A percentile compares a stretch with the other conserved stretches of the same genome.
phyloP scores from a whole-genome alignment of 192 early-diverging fungal genomes.

The Mortierella alpina region DNA sequence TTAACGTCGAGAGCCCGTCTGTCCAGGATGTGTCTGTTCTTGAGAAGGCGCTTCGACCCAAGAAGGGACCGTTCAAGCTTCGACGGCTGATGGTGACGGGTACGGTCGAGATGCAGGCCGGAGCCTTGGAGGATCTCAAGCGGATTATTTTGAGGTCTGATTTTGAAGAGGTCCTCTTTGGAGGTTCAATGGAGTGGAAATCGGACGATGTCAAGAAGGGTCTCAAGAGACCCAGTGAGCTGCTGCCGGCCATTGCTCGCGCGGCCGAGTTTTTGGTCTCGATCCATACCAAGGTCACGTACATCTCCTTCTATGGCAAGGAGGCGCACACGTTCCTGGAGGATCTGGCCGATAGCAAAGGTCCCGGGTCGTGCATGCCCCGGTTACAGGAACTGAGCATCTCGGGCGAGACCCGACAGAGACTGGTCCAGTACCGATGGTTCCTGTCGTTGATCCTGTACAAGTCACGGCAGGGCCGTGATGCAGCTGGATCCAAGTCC shows the following conservation, averaged over 20 bases:
- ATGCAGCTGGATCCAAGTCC: no score
- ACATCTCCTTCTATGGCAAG: no score
- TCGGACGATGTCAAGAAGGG: background rate
- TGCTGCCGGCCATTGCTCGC: background rate
- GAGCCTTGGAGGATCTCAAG: constrained; percentile 18
- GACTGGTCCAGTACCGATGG: constrained; percentile 11
- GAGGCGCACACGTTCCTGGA: no score
- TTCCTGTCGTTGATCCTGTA: constrained; percentile 1
- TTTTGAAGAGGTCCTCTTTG: constrained; percentile 7
- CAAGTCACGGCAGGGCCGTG: constrained; percentile 5
- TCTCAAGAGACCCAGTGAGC: background rate
- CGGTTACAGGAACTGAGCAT: background rate
- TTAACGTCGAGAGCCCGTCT: constrained; percentile 3
- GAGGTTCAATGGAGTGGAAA: background rate
- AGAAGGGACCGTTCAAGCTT: constrained; percentile 34
- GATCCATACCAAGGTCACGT: constrained; percentile 18
- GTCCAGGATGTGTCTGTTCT: constrained; percentile 15
- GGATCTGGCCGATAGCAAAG: no score
- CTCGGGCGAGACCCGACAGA: constrained; percentile 4
- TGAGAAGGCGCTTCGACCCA: constrained; percentile 26
- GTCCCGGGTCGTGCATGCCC: no score
- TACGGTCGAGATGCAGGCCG: constrained; percentile 4
- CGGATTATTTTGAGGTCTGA: constrained; percentile 16
- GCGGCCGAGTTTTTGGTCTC: constrained; percentile 12
- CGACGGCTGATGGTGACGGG: background rate